Evolutionary conservation across 257 asterid species (phyloP).

Genomic region (Solanum clarkiae): DNA sequence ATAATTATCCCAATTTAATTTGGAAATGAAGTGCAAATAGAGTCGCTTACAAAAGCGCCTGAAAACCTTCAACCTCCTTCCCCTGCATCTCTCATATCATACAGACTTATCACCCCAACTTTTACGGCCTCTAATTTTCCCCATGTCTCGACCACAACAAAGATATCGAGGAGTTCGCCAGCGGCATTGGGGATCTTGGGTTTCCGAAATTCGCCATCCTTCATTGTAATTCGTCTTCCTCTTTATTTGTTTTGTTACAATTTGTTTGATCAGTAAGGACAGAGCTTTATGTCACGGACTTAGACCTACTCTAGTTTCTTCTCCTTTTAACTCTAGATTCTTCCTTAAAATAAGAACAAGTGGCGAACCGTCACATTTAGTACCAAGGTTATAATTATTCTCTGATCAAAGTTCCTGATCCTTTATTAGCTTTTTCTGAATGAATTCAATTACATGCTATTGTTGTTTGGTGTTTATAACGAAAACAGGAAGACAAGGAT

Average conservation of each 20-base stretch:
- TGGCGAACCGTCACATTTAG: no score
- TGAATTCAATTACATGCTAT: not conserved
- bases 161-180: conserved; percentile 75
- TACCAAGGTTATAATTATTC: no score
- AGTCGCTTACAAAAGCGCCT: conserved; percentile 36
- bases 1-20: conserved; percentile 9
- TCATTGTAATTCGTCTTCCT: conserved; percentile 25
- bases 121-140: not conserved
- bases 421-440: not conserved
- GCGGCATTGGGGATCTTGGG: conserved; percentile 90
- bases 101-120: not conserved
- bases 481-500: conserved; percentile 50
- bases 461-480: not conserved
- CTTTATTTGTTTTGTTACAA: not conserved
- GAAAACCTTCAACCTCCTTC: not conserved
- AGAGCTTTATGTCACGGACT: not conserved
- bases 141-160: conserved; percentile 48
- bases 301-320: no score
- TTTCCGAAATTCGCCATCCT: conserved; percentile 81
- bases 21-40: conserved; percentile 47
- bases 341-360: no score
- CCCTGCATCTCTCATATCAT: not conserved
- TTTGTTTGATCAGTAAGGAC: not conserved
- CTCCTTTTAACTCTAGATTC: no score
- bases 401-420: no score